phyloP scores from a whole-genome alignment of 73 alveolate species.

The Blepharisma japonicum region DNA sequence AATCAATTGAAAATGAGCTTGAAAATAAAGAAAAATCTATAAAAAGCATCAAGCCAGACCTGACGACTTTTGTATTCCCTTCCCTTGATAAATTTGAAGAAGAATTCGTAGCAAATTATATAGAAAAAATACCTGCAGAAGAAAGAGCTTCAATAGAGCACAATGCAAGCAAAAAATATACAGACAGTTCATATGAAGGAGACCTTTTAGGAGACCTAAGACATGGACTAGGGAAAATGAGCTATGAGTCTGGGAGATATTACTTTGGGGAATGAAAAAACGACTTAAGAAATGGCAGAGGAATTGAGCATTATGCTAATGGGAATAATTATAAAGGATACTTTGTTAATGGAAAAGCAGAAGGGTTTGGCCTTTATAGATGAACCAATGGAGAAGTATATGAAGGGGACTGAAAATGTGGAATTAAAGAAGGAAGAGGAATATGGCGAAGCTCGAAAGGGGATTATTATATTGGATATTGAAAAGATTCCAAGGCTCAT shows the following conservation, averaged over 20 bases:
- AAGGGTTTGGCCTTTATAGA: slow-evolving; percentile 56
- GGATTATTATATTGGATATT: slow-evolving; percentile 38
- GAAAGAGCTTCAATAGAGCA: not conserved
- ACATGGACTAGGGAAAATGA: slow-evolving; percentile 19
- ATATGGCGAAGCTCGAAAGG: slow-evolving; percentile 35
- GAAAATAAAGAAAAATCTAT: too few relatives aligned
- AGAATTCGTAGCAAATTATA: not conserved
- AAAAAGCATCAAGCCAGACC: not conserved
- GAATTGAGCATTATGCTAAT: slow-evolving; percentile 43
- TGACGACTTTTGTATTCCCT: not conserved
- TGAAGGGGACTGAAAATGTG: slow-evolving; percentile 43
- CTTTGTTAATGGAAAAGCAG: slow-evolving; percentile 41
- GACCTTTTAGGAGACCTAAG: not conserved
- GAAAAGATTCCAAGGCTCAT: slow-evolving; percentile 64
- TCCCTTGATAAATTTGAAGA: not conserved
- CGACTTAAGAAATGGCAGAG: slow-evolving; percentile 48
- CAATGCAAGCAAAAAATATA: not conserved
- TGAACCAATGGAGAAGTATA: slow-evolving; percentile 53
- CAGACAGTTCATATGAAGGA: slow-evolving; percentile 22
- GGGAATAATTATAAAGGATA: slow-evolving; percentile 30
- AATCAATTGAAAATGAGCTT: too few relatives aligned
- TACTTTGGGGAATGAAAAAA: slow-evolving; percentile 20
- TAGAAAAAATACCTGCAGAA: not conserved
- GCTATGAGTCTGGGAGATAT: slow-evolving; percentile 17
- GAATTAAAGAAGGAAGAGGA: slow-evolving; percentile 44